Evolutionary conservation across 108 stramenopile species (phyloP), one percentile per base, ranked within the genome.

Genomic region (Parmales sp.): DNA sequence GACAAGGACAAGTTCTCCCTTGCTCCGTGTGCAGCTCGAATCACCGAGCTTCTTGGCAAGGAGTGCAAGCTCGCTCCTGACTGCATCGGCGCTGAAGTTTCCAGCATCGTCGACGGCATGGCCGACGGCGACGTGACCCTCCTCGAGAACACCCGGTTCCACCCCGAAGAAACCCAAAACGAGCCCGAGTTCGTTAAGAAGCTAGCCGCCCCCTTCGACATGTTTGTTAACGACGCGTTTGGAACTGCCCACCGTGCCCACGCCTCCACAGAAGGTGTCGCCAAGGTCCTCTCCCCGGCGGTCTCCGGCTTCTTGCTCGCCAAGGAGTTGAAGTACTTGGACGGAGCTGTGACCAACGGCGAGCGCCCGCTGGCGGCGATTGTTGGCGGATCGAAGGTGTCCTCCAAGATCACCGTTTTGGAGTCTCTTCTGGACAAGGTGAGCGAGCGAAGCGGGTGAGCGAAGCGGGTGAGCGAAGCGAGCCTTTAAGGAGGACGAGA

Each of bases 191-290:
- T 90, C 78, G 90, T 88, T 39, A 86, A 91, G 83, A 92, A 90
- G 83, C 86, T 94, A 68, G 90, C 92, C 66, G 78, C 88, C 79
- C 87, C 88, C 63, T 89, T 88, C 82, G 88, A 98, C 82, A 48
- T 90, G 63, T 92, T 81, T 83, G 97, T 99, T 69, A 98, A 98
- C 83, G 99, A 99, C 76, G 99, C 99, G 60, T 99, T 99, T 78
- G 99, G 99, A 63, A 99, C 99, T 50, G 99, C 99, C 75, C 99
- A 99, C 86, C 94, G 99, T 72, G 99, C 97, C 66, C 99, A 99
- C 79, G 95, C 94, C 67, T 95, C 94, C 72, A 99, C 96, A 44
- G 97, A 98, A 84, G 99, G 99, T 76, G 97, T 99, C 28, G 89
- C 90, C 84, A 91, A 90, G 85, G 89, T 83, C 88, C 84, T 93